Conservation (phyloP, 345 rosid genomes). For the Theobroma cacao region DNA sequence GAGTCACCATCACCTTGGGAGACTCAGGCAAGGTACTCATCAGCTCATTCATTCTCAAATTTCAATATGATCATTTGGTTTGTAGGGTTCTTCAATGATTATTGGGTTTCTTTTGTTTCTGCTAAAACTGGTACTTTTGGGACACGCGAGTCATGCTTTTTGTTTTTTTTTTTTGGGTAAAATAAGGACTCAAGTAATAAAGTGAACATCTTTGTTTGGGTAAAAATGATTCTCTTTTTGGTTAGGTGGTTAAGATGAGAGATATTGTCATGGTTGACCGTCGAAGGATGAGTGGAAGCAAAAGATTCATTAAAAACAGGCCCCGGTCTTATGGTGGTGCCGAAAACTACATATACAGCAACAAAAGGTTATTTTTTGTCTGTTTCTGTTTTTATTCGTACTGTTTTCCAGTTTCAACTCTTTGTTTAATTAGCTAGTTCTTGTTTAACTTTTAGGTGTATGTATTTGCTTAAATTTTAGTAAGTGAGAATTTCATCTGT, state of each 20-base stretch:
- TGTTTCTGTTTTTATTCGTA: not conserved
- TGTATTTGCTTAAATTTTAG: constrained; percentile 1
- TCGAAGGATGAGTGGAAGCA: constrained; percentile 25
- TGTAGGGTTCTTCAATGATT: not conserved
- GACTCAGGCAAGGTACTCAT: constrained; percentile 39
- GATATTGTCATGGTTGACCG: constrained; percentile 1
- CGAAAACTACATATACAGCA: constrained; percentile 2
- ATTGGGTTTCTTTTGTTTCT: not conserved
- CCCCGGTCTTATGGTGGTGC: constrained; percentile 15
- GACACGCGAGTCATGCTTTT: not conserved
- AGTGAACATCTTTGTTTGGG: not conserved
- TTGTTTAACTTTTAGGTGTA: not conserved
- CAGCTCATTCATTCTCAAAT: not conserved
- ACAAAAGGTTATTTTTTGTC: constrained; percentile 30
- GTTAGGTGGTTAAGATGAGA: constrained; percentile 37
- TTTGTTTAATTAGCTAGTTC: not conserved
- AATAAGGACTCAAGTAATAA: not conserved
- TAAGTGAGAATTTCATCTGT: not conserved
- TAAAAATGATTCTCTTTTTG: not conserved
- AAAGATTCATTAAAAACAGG: constrained; percentile 26
- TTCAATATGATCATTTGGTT: not conserved
- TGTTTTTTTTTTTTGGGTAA: not conserved
- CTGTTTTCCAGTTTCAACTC: not conserved
- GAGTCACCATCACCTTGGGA: constrained; percentile 40
- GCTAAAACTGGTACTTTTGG: not conserved